phyloP scores from a whole-genome alignment of 2,329 filamentous ascomycete genomes.

The Alternaria tenuissima region DNA sequence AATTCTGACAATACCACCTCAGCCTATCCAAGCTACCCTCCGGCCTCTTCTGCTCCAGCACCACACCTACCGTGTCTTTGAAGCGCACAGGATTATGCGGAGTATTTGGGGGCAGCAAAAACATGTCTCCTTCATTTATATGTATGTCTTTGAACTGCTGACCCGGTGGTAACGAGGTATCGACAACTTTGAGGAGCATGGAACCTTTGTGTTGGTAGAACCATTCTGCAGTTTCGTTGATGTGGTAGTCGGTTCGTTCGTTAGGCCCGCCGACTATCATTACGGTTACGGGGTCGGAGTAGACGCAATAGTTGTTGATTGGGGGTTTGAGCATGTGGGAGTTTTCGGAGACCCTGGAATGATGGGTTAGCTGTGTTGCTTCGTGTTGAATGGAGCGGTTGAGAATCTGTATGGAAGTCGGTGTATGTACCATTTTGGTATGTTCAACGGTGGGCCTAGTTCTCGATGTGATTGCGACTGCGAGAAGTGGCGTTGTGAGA shows the following conservation, averaged over 20 bases:
- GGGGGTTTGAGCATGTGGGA: conserved; percentile 91
- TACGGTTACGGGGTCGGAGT: conserved; percentile 82
- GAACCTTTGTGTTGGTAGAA: conserved; percentile 96
- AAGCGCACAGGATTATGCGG: conserved; percentile 96
- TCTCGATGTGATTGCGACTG: conserved; percentile 27
- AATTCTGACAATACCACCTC: conserved; percentile 87
- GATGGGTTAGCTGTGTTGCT: not conserved
- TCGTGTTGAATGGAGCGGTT: not conserved
- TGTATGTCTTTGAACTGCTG: conserved; percentile 79
- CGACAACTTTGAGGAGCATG: conserved; percentile 93
- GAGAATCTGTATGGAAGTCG: too few relatives aligned
- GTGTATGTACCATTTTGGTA: conserved; percentile 52
- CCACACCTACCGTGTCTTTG: conserved; percentile 90
- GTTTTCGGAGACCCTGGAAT: conserved; percentile 83
- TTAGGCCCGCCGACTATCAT: conserved; percentile 98
- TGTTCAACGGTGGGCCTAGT: conserved; percentile 48
- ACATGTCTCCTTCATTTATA: conserved; percentile 93
- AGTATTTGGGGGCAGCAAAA: conserved; percentile 90
- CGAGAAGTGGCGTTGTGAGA: conserved; percentile 38
- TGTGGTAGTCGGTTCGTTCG: conserved; percentile 96
- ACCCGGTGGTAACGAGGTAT: conserved; percentile 53
- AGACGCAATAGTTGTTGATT: conserved; percentile 97
- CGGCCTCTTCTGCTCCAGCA: conserved; percentile 85
- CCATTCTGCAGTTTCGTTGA: conserved; percentile 95
- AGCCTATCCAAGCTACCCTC: conserved; percentile 75